Evolutionary conservation across 1,284 basidiomycete species (phyloP), one percentile per base, ranked within the genome.

Genomic region (Calocybe gambosa): DNA sequence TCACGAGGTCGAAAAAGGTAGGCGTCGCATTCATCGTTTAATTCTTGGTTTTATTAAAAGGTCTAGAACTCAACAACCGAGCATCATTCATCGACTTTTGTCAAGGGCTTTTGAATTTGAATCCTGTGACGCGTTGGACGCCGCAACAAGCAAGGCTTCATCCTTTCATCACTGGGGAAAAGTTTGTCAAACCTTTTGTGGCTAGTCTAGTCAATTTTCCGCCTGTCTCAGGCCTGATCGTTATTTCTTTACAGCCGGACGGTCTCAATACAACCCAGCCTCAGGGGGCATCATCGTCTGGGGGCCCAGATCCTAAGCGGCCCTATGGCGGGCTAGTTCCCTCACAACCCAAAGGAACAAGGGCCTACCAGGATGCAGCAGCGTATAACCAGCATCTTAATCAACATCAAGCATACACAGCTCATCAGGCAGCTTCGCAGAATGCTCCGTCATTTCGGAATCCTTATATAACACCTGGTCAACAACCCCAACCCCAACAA

Each of bases 21-120:
- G 26, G 55, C 43, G 6, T 21, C 19, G 18, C 16, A 15, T 16
- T 10, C 36, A 25, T 47, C 10, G 36, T 45, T 33, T 42, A 4
- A 25, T 39, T 31, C 20, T 9, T 33, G 21, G 21, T 31, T 43
- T 35, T 49, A 23, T 33, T 19, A 52, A 38, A 53, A 33, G 6
- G 33, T 46, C 16, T 49, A 94, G 94, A 98, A 68, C 82, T 95
- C 75, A 88, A 92, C 57, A 93, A 93, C 58, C 80, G 95, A 40
- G 80, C 89, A 48, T 87, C 93, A 13, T 98, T 99, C 67, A 92
- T 97, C 66, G 94, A 99, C 70, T 99, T 99, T 69, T 95, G 95
- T 51, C 84, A 92, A 61, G 95, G 95, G 15, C 71, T 99, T 33
- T 74, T 99, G 49, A 89, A 96, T 64, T 74, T 98, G 70, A 93